These are phyloP conservation scores for Cordyceps cicadae DNA, from an alignment of 2,329 filamentous ascomycete genomes.

Conservation along the genomic window DNA sequence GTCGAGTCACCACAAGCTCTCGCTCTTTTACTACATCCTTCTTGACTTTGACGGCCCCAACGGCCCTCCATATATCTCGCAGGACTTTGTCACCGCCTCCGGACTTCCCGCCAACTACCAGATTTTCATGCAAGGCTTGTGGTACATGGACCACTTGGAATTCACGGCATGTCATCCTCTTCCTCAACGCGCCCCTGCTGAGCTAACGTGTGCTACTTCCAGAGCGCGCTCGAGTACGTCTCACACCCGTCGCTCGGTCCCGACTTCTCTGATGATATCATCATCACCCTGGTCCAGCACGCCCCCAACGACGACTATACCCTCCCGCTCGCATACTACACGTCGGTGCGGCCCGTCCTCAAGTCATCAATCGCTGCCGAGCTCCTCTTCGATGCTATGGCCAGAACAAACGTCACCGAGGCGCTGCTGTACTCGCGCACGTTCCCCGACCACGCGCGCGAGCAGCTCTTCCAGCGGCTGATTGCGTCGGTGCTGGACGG, in stretches of 20 bases:
- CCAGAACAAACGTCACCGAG: constrained; percentile 59
- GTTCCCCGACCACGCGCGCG: constrained; percentile 53
- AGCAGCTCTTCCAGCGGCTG: constrained; percentile 58
- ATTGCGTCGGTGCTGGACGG: constrained; percentile 49
- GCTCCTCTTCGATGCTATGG: constrained; percentile 61
- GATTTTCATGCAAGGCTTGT: constrained; percentile 73
- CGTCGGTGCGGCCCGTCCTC: constrained; percentile 66
- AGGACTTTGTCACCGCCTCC: constrained; percentile 50
- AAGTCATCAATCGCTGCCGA: constrained; percentile 52
- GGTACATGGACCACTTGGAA: constrained; percentile 66
- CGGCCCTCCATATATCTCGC: constrained; percentile 41
- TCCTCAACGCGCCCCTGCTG: constrained; percentile 14
- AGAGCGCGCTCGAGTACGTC: constrained; percentile 65
- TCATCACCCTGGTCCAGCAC: constrained; percentile 58
- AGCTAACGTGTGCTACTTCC: neutral
- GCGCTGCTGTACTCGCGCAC: constrained; percentile 65
- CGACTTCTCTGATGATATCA: constrained; percentile 77
- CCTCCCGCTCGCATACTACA: constrained; percentile 69
- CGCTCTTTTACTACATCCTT: constrained; percentile 75
- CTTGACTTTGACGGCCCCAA: constrained; percentile 59
- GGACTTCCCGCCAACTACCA: constrained; percentile 69
- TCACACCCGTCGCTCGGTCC: constrained; percentile 71
- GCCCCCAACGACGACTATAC: constrained; percentile 51
- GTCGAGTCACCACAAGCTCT: constrained; percentile 69
- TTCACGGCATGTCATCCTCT: constrained; percentile 43